phyloP scores from a whole-genome alignment of 352 stramenopile genomes.

The Phytophthora constricta region DNA sequence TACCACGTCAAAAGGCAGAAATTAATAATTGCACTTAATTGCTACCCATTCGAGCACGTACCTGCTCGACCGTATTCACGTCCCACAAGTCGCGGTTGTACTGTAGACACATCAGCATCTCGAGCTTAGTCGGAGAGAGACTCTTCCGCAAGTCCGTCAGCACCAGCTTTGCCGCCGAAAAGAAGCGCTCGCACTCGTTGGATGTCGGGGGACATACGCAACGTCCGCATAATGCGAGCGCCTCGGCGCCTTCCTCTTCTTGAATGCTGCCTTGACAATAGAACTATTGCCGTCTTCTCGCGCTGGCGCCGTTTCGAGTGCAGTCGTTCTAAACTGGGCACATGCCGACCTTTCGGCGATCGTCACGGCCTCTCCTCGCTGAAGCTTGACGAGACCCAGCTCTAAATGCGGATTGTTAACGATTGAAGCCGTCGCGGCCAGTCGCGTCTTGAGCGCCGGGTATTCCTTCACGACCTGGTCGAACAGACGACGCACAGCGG shows the following conservation, averaged over 20 bases:
- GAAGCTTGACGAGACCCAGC: constrained; percentile 8
- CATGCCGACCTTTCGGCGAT: constrained; percentile 2
- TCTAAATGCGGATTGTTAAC: constrained; percentile 16
- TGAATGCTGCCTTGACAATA: constrained; percentile 17
- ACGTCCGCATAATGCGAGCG: constrained; percentile 5
- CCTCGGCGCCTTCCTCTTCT: constrained; percentile 4
- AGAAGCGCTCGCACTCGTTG: constrained; percentile 36
- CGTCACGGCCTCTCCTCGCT: constrained; percentile 2
- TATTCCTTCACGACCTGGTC: constrained; percentile 1
- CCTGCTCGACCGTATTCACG: too few relatives aligned
- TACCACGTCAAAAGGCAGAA: background rate
- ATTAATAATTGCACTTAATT: background rate
- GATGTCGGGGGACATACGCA: constrained; percentile 20
- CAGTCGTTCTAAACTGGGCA: background rate
- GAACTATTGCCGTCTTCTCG: background rate
- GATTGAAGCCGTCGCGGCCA: background rate
- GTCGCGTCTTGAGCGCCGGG: too few relatives aligned
- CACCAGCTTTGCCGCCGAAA: constrained; percentile 25
- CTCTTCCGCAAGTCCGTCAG: constrained; percentile 16
- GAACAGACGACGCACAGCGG: constrained; percentile 13
- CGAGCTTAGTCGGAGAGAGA: background rate
- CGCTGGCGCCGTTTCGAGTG: background rate
- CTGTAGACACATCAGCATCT: background rate
- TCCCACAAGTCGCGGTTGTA: background rate
- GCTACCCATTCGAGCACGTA: background rate